A percentile compares a stretch with the other conserved stretches of the same genome.
Conservation (phyloP, 257 asterid genomes). For the Gentiana dahurica region DNA sequence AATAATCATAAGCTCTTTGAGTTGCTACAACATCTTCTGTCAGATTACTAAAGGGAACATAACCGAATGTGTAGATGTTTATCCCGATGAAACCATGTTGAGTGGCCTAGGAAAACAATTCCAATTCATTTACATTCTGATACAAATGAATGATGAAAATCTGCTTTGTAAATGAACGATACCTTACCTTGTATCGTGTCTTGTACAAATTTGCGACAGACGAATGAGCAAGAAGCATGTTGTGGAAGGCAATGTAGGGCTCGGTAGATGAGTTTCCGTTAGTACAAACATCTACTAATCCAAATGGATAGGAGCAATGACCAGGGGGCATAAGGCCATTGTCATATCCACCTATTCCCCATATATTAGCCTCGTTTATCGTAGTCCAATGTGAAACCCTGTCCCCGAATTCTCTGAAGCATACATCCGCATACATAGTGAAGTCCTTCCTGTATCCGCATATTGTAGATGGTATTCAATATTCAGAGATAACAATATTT, state of each 20-base stretch:
- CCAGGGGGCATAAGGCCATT: background rate
- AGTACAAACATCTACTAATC: background rate
- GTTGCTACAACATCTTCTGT: background rate
- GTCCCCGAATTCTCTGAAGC: constrained; percentile 54
- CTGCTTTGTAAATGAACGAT: background rate
- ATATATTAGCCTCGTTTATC: constrained; percentile 37
- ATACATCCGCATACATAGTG: constrained; percentile 30
- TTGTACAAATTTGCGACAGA: constrained; percentile 29
- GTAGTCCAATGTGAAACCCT: constrained; percentile 45
- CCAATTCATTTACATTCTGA: background rate
- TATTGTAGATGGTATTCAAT: too few relatives aligned
- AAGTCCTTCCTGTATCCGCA: constrained; percentile 32
- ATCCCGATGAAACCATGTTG: background rate
- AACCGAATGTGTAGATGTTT: background rate
- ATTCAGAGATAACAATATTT: too few relatives aligned
- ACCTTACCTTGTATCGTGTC: constrained; percentile 15
- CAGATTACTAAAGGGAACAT: background rate
- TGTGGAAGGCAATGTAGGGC: constrained; percentile 33
- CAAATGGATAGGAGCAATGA: constrained; percentile 5
- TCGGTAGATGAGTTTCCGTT: constrained; percentile 26
- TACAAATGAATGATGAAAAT: background rate
- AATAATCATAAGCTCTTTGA: background rate
- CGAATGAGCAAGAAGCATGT: constrained; percentile 41
- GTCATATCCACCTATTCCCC: constrained; percentile 13
- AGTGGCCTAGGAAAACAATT: background rate